Base-by-base conservation (phyloP, 495 filamentous ascomycete species). In the Lophiostoma macrostomum region DNA sequence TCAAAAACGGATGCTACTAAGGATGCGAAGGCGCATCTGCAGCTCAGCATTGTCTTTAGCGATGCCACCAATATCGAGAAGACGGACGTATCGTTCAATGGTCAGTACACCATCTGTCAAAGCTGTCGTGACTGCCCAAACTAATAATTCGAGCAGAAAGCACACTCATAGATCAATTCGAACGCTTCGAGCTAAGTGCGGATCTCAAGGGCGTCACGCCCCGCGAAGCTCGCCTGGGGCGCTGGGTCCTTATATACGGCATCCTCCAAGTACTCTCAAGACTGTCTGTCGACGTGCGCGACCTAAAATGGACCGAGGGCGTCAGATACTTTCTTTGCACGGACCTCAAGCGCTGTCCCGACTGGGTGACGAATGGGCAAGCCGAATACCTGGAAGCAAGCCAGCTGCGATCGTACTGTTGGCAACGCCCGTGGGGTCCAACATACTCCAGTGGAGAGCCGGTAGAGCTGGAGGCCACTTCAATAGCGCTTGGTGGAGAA, bases 11-110 rank as follows among this genome's bases (percentile, higher is more conserved):
- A 58, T 30, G 29, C 54, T 10, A 56, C 25, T 0, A 61, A 45
- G 32, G 63, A 66, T 36, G 52, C 55, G 20, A 66, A 66, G 41
- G 48, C 54, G 37, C 63, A 66, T 28, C 36, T 63, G 22, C 61
- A 66, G 46, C 56, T 61, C 1, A 40, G 43, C 13, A 56, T 88
- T 0, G 79, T 81, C 0, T 83, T 86, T 61, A 79, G 77, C 6
- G 82, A 84, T 50, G 79, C 83, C 0, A 85, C 80, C 23, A 88
- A 88, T 60, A 81, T 87, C 39, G 80, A 81, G 63, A 76, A 73
- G 6, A 65, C 86, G 1, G 77, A 80, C 3, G 76, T 78, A 1
- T 74, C 78, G 23, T 75, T 76, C 3, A 73, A 60, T 29, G 50
- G 63, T 64, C n/a, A 53, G 59, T 50, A 22, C 18, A 20, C 14